Evolutionary conservation across 2,329 filamentous ascomycete genomes (phyloP).

Genomic region (Zymoseptoria brevis): DNA sequence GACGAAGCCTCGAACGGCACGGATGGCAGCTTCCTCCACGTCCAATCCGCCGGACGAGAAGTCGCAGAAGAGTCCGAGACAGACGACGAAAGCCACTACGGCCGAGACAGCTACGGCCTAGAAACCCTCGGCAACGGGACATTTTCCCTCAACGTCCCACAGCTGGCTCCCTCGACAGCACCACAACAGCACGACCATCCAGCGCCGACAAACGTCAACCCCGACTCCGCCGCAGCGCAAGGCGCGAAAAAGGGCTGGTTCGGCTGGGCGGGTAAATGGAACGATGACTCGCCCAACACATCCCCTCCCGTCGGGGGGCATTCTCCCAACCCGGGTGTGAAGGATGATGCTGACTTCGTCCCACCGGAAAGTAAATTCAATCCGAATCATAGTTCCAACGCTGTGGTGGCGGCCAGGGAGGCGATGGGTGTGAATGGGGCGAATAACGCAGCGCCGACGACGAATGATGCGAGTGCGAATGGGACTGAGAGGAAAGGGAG

Average conservation of each 20-base stretch:
- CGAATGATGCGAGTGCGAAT: background rate
- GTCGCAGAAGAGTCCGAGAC: conserved; percentile 18
- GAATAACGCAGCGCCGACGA: background rate
- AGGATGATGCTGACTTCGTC: background rate
- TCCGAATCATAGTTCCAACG: background rate
- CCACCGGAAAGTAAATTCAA: background rate
- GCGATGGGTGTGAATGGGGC: background rate
- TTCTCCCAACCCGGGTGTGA: background rate
- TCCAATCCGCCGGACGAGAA: conserved; percentile 14
- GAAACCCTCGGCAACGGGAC: conserved; percentile 7
- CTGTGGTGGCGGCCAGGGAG: background rate
- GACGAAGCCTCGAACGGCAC: conserved; percentile 4
- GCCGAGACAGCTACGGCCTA: conserved; percentile 3
- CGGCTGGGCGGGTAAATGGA: conserved; percentile 19
- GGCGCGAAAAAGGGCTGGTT: conserved; percentile 16
- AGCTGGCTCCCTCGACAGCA: background rate
- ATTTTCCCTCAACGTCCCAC: conserved; percentile 5
- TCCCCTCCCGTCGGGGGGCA: background rate
- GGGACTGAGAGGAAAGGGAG: background rate
- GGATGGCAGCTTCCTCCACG: background rate
- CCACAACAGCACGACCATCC: background rate
- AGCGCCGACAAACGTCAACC: background rate
- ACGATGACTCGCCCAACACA: conserved; percentile 2
- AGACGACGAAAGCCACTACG: conserved; percentile 13
- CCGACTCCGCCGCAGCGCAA: background rate